These are phyloP conservation scores for Lentinula aciculospora DNA, from an alignment of 768 basidiomycete genomes.

Conservation along the genomic window DNA sequence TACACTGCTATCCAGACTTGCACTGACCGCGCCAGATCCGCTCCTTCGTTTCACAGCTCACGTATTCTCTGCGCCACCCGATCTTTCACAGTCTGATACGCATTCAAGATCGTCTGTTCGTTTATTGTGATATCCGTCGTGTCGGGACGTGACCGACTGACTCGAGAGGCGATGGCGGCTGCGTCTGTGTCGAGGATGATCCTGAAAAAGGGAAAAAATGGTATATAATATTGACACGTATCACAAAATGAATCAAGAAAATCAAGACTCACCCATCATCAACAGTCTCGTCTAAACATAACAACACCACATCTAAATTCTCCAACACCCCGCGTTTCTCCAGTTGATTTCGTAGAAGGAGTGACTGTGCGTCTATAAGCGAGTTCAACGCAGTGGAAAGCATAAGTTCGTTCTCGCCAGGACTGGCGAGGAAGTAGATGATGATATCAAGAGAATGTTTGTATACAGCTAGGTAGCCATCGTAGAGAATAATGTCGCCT, in stretches of 20 bases:
- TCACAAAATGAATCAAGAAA: background rate
- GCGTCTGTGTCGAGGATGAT: conserved; percentile 97
- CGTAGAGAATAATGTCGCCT: conserved; percentile 95
- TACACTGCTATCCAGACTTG: too few species aligned
- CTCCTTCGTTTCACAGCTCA: conserved; percentile 64
- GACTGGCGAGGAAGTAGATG: conserved; percentile 86
- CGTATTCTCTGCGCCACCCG: conserved; percentile 80
- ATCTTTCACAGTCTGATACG: conserved; percentile 86
- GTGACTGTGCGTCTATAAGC: conserved; percentile 78
- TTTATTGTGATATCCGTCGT: conserved; percentile 97
- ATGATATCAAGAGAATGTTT: conserved; percentile 94
- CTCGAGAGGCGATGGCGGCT: conserved; percentile 90
- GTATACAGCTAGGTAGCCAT: conserved; percentile 87
- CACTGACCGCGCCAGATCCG: too few species aligned
- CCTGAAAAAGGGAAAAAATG: conserved; percentile 31
- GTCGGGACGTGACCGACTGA: conserved; percentile 88
- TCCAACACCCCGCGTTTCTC: conserved; percentile 95
- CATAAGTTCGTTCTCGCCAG: conserved; percentile 94
- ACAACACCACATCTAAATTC: conserved; percentile 86
- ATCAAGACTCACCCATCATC: conserved; percentile 84
- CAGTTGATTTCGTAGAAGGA: conserved; percentile 85
- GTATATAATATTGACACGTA: background rate
- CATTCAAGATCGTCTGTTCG: conserved; percentile 92
- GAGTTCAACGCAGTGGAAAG: conserved; percentile 79
- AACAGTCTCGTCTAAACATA: conserved; percentile 94